Conservation (phyloP, 345 rosid species). For the Streptanthus diversifolius region DNA sequence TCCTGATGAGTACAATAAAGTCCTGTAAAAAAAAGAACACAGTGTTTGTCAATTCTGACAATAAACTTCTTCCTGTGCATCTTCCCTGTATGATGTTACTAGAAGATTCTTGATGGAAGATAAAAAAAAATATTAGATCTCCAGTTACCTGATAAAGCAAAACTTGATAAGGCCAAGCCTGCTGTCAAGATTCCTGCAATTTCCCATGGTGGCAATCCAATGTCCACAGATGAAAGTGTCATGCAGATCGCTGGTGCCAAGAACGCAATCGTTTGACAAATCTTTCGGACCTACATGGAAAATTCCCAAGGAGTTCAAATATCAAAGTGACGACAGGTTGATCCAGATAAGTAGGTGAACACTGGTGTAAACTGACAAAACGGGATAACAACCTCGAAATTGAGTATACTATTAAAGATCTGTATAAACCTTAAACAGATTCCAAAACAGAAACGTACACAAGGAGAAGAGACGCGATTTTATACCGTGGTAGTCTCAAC, state of each 20-base stretch:
- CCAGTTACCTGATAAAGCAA: slow-evolving; percentile 77
- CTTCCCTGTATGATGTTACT: background rate
- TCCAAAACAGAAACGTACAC: slow-evolving; percentile 1
- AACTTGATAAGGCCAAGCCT: slow-evolving; percentile 89
- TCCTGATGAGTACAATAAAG: slow-evolving; percentile 96
- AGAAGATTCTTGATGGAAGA: background rate
- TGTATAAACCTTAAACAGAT: slow-evolving; percentile 4
- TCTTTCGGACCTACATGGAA: slow-evolving; percentile 70
- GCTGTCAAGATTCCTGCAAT: slow-evolving; percentile 77
- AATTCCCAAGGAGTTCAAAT: slow-evolving; percentile 19
- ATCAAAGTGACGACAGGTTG: background rate
- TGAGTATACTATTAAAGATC: background rate
- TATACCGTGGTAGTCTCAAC: slow-evolving; percentile 79
- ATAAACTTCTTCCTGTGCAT: background rate
- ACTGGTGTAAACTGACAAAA: background rate
- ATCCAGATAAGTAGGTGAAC: background rate
- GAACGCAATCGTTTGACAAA: slow-evolving; percentile 86
- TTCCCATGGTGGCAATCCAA: slow-evolving; percentile 94
- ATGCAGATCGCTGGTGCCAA: slow-evolving; percentile 89
- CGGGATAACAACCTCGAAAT: background rate
- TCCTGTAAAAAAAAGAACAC: slow-evolving; percentile 4
- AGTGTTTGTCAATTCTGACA: background rate
- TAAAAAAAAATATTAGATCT: background rate
- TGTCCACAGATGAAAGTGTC: slow-evolving; percentile 75
- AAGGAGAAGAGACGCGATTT: slow-evolving; percentile 5